These are phyloP conservation scores for Fomitopsis pinicola DNA, from an alignment of 1,284 basidiomycete genomes.

Conservation along the genomic window DNA sequence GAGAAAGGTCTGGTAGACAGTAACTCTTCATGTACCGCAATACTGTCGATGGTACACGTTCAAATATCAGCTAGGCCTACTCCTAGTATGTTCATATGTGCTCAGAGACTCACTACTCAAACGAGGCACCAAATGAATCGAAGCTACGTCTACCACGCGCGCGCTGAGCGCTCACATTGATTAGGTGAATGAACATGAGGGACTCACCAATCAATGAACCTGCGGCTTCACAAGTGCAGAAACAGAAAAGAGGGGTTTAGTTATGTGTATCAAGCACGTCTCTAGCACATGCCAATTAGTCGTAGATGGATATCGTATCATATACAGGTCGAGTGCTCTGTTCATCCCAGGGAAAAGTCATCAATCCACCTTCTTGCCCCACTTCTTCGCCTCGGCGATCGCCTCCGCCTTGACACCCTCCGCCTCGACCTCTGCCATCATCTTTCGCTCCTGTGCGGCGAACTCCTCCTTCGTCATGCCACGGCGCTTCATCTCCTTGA, in stretches of 20 bases:
- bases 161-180: too few relatives aligned
- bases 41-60: too few relatives aligned
- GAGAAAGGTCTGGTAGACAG: too few relatives aligned
- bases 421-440: constrained; percentile 61
- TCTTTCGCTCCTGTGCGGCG: constrained; percentile 49
- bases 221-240: background rate
- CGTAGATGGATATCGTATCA: background rate
- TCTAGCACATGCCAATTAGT: background rate
- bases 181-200: background rate
- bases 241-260: background rate
- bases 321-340: background rate
- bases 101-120: too few relatives aligned
- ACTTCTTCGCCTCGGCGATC: constrained; percentile 39
- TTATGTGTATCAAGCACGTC: background rate
- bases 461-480: constrained; percentile 46
- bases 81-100: too few relatives aligned
- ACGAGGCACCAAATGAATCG: too few relatives aligned
- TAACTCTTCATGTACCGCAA: too few relatives aligned
- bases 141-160: too few relatives aligned
- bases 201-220: background rate
- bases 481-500: constrained; percentile 50
- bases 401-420: constrained; percentile 75
- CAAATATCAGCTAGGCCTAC: too few relatives aligned
- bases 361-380: constrained; percentile 23
- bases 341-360: background rate